Base-by-base conservation (phyloP, 1,284 basidiomycete species). In the Amylostereum areolatum region DNA sequence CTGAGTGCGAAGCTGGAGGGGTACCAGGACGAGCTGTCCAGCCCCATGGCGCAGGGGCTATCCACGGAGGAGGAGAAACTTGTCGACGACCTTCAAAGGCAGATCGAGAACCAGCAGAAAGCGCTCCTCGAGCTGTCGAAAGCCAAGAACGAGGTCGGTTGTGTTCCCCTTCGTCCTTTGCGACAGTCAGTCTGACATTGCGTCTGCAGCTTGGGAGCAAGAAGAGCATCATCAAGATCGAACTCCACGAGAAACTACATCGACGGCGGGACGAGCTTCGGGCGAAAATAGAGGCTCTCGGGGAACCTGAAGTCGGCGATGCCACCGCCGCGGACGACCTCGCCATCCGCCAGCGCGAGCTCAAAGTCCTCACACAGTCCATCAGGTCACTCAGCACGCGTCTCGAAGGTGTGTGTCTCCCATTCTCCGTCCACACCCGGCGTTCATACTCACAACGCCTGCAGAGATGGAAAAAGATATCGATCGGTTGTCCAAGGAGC, bases 161-260 rank as follows among this genome's bases (percentile, higher is more conserved):
- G 28, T n/a, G 31, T 46, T 53, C 29, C n/a, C 28, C 43, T 47
- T 50, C 43, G 29, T 4, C 10, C 27, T 39, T 24, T 31, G 33
- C 31, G 12, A 37, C 47, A n/a, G 27, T 12, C 31, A 11, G 40
- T 39, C 39, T 44, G 43, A 45, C 30, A 40, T 29, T 39, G 51
- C 40, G 36, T 37, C 54, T 39, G 35, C 52, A 97, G 91, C 68
- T 95, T 49, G 84, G 88, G 35, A 80, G 83, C 25, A 77, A 78
- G 55, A 92, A 91, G 66, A 90, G 85, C 60, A 70, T 85, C 10
- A 70, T 97, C 25, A 92, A 97, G 65, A 95, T 98, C 47, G 96
- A 99, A 65, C 74, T 99, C 32, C 92, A 89, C 55, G 96, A 99
- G 63, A 86, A 85, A 56, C 75, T 98, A 12, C 77, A 83, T 18